Percentiles rank a stretch among this genome's conserved stretches.
Evolutionary conservation across 2,329 filamentous ascomycete genomes (phyloP).

Genomic region (Metarhizium robertsii): DNA sequence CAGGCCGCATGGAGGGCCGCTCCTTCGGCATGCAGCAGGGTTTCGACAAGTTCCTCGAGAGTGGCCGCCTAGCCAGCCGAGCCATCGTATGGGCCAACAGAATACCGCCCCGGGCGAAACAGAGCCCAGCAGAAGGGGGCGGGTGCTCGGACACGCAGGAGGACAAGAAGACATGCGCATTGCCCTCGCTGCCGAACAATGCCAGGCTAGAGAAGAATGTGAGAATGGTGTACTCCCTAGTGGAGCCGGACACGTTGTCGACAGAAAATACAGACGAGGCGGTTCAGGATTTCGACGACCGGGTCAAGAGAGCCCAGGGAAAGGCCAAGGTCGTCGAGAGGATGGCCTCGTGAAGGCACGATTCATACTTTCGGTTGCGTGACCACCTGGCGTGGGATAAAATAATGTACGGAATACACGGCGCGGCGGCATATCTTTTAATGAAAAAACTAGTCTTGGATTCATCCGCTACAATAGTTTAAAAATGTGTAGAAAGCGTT

Average conservation of each 20-base stretch:
- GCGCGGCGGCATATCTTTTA: too few species aligned
- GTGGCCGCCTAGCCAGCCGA: slow-evolving; percentile 69
- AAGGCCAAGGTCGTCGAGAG: slow-evolving; percentile 82
- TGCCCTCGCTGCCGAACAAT: slow-evolving; percentile 43
- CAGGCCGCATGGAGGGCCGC: slow-evolving; percentile 80
- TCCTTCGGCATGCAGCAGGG: slow-evolving; percentile 86
- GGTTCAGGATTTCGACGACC: slow-evolving; percentile 85
- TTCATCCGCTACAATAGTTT: too few species aligned
- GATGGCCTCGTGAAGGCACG: slow-evolving; percentile 33
- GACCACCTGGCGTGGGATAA: too few species aligned
- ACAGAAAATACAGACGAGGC: slow-evolving; percentile 81
- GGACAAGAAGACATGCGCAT: slow-evolving; percentile 9
- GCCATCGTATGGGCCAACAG: slow-evolving; percentile 78
- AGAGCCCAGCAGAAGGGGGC: slow-evolving; percentile 1
- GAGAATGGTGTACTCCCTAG: slow-evolving; percentile 62
- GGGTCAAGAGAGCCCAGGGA: slow-evolving; percentile 70
- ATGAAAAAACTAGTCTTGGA: too few species aligned
- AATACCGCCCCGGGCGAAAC: slow-evolving; percentile 26
- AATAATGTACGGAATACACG: too few species aligned
- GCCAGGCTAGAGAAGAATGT: slow-evolving; percentile 69
- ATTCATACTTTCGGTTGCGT: too few species aligned
- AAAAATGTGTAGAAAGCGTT: not conserved
- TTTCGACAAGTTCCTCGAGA: slow-evolving; percentile 82
- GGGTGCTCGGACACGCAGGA: not conserved
- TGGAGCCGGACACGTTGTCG: slow-evolving; percentile 68